phyloP scores from a whole-genome alignment of 2,329 filamentous ascomycete genomes.

The Aspergillus niger region DNA sequence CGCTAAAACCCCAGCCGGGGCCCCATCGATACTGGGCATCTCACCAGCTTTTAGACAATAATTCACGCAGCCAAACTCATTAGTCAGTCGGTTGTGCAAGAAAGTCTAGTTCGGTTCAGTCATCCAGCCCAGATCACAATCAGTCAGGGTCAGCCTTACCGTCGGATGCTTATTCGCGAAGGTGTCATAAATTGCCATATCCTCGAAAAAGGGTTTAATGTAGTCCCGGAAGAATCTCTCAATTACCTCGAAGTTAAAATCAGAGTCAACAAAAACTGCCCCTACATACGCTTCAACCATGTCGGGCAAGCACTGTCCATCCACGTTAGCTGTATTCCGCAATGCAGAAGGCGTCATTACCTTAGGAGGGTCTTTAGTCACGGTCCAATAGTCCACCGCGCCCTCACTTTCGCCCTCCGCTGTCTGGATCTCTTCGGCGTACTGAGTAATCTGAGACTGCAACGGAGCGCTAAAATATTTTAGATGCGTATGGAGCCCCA shows the following conservation, averaged over 20 bases:
- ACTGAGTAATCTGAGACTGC: conserved; percentile 52
- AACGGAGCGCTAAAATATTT: conserved; percentile 47
- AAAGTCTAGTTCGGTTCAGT: conserved; percentile 54
- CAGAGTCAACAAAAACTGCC: conserved; percentile 86
- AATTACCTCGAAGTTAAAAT: conserved; percentile 74
- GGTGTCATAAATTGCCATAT: conserved; percentile 84
- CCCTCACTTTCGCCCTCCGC: conserved; percentile 34
- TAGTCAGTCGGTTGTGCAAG: conserved; percentile 64
- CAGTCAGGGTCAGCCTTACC: conserved; percentile 31
- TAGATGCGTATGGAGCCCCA: conserved; percentile 76
- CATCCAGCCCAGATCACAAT: not conserved
- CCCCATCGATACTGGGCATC: conserved; percentile 49
- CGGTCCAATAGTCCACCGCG: conserved; percentile 47
- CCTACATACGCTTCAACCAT: conserved; percentile 87
- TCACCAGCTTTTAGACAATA: conserved; percentile 54
- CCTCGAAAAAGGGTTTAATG: conserved; percentile 75
- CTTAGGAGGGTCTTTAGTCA: conserved; percentile 47
- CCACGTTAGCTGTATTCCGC: conserved; percentile 5
- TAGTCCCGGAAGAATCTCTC: conserved; percentile 75
- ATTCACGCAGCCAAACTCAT: conserved; percentile 65
- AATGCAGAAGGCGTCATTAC: conserved; percentile 21
- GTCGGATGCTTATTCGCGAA: conserved; percentile 86
- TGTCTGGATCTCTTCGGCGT: conserved; percentile 43
- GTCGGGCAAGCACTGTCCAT: conserved; percentile 67
- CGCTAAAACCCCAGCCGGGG: conserved; percentile 59